Percentiles rank a stretch among this genome's conserved stretches.
These are phyloP conservation scores for Cladosporium sp. DNA, from an alignment of 2,329 filamentous ascomycete genomes.

Conservation along the genomic window DNA sequence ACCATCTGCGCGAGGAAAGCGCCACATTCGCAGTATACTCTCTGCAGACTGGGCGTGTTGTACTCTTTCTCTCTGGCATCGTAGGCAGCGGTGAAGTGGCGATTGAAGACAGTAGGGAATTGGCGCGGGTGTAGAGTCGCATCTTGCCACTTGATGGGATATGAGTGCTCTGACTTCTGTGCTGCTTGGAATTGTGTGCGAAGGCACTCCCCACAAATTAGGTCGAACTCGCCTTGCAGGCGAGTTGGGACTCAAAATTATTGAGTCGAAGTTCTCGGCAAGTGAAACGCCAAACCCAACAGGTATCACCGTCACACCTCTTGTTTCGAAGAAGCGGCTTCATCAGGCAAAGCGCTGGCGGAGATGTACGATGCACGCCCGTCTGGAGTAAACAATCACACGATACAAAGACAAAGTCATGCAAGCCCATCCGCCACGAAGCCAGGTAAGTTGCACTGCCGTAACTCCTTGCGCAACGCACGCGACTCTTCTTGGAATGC, in stretches of 20 bases:
- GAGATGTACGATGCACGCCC: no score
- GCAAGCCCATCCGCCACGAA: not conserved
- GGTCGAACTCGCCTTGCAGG: not conserved
- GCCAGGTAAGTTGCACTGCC: not conserved
- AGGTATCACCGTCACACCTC: no score
- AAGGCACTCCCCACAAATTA: not conserved
- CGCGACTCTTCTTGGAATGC: not conserved
- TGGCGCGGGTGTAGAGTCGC: not conserved
- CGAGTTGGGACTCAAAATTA: no score
- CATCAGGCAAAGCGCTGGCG: no score
- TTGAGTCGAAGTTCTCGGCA: no score
- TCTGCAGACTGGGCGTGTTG: not conserved
- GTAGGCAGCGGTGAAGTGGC: not conserved
- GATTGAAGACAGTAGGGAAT: not conserved
- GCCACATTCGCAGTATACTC: slow-evolving; percentile 2
- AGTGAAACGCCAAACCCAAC: no score
- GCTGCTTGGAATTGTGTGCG: not conserved
- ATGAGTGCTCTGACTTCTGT: not conserved
- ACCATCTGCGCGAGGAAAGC: not conserved
- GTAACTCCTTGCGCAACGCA: not conserved
- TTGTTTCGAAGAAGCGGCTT: no score
- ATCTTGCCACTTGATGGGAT: not conserved
- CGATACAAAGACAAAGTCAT: no score
- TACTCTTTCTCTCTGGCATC: not conserved
- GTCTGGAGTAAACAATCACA: no score